phyloP scores from a whole-genome alignment of 306 rosid genomes.

The Erythrophleum fordii region DNA sequence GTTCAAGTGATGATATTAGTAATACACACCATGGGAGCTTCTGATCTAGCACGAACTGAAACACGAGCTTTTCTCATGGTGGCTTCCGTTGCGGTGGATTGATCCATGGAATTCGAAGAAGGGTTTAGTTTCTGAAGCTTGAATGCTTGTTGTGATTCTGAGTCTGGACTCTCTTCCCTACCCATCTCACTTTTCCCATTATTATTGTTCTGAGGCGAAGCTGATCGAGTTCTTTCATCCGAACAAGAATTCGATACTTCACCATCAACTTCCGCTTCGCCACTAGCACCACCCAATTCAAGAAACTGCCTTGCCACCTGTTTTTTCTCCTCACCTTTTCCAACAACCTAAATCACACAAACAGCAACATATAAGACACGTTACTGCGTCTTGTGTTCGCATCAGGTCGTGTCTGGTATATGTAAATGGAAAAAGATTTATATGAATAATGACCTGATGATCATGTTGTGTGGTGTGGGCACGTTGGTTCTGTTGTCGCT shows the following conservation, averaged over 20 bases:
- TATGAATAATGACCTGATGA: constrained; percentile 37
- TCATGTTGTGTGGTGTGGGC: constrained; percentile 12
- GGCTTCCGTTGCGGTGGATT: constrained; percentile 69
- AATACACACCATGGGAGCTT: constrained; percentile 78
- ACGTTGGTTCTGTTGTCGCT: constrained; percentile 46
- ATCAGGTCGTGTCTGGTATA: too few relatives aligned
- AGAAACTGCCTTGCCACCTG: constrained; percentile 67
- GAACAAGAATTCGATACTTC: constrained; percentile 70
- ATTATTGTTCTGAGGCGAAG: constrained; percentile 55
- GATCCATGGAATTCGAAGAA: constrained; percentile 54
- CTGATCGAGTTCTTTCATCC: constrained; percentile 75
- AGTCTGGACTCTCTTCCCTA: constrained; percentile 78
- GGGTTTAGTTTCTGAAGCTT: constrained; percentile 56
- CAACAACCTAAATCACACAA: constrained; percentile 34
- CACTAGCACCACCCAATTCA: constrained; percentile 62
- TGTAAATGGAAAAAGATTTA: background rate
- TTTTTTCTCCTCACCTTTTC: constrained; percentile 15
- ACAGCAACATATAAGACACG: background rate
- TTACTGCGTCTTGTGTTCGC: background rate
- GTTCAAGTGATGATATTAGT: too few relatives aligned
- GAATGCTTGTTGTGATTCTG: constrained; percentile 50
- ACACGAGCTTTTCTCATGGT: constrained; percentile 98
- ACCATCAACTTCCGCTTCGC: constrained; percentile 44
- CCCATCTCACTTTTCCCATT: constrained; percentile 53
- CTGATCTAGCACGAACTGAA: constrained; percentile 94